These are phyloP conservation scores for Torrubiellomyces zombiae DNA, from an alignment of 2,329 filamentous ascomycete genomes.

Conservation along the genomic window DNA sequence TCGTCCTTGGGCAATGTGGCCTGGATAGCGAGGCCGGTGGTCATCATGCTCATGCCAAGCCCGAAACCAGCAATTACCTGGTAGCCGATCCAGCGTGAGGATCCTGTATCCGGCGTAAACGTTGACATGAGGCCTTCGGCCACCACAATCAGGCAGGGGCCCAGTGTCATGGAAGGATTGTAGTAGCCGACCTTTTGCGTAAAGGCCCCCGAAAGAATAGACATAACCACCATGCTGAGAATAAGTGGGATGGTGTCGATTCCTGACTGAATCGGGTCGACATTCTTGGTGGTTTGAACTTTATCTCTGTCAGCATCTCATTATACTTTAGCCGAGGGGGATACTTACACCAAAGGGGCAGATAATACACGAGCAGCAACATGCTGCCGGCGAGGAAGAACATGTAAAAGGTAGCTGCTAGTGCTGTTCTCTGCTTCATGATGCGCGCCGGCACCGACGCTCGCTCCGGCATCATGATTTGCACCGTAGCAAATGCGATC, in stretches of 20 bases:
- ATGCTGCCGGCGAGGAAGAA: conserved; percentile 31
- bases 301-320: too few species aligned
- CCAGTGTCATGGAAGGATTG: conserved; percentile 36
- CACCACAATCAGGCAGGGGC: conserved; percentile 30
- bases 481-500: conserved; percentile 31
- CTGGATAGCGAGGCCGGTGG: conserved; percentile 37
- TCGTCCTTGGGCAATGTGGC: conserved; percentile 34
- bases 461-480: conserved; percentile 34
- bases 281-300: conserved; percentile 40
- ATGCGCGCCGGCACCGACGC: conserved; percentile 40
- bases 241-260: conserved; percentile 41
- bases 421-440: conserved; percentile 37
- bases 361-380: conserved; percentile 36
- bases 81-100: conserved; percentile 40
- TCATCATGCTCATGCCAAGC: conserved; percentile 41
- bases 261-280: conserved; percentile 35
- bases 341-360: conserved; percentile 37
- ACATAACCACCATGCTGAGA: conserved; percentile 35
- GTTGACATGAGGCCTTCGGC: conserved; percentile 43
- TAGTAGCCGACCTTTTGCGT: conserved; percentile 44
- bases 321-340: neutral
- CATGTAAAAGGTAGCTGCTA: conserved; percentile 27
- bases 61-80: conserved; percentile 43
- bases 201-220: conserved; percentile 27
- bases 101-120: conserved; percentile 26